Percentiles rank a stretch among this genome's conserved stretches.
Evolutionary conservation across 2,329 filamentous ascomycete species (phyloP).

Genomic region (Coleophoma eucalyptorum): DNA sequence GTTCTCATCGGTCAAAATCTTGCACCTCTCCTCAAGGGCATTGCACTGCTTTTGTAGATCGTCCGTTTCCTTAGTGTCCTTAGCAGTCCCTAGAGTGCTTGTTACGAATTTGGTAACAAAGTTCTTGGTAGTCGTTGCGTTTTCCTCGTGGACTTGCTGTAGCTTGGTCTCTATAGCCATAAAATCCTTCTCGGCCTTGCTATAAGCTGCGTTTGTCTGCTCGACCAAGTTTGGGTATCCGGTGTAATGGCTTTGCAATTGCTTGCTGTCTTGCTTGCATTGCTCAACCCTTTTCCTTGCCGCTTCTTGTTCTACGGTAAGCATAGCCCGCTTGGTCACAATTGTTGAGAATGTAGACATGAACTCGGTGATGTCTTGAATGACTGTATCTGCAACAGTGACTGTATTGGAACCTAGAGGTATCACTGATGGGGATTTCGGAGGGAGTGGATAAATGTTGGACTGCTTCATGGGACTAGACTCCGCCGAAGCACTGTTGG

Average conservation of each 20-base stretch:
- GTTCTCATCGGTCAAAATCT: too few relatives aligned
- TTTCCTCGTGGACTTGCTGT: neutral
- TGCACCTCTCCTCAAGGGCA: too few relatives aligned
- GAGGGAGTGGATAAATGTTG: too few relatives aligned
- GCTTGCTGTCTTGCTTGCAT: constrained; percentile 5
- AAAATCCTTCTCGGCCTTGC: neutral
- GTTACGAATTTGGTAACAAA: neutral
- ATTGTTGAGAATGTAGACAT: neutral
- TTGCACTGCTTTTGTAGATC: too few relatives aligned
- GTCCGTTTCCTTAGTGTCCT: too few relatives aligned
- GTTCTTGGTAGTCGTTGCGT: neutral
- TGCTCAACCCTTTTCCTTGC: constrained; percentile 5
- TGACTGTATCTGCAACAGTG: neutral
- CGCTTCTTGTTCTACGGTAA: constrained; percentile 1
- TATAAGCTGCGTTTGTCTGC: neutral
- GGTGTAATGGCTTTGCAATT: constrained; percentile 5
- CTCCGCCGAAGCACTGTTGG: too few relatives aligned
- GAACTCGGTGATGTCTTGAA: neutral
- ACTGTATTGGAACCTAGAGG: neutral
- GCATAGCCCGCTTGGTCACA: neutral
- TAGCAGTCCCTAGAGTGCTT: neutral
- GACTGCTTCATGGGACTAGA: too few relatives aligned
- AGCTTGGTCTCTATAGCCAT: neutral
- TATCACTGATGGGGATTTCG: neutral
- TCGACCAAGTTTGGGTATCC: neutral